These are phyloP conservation scores for Parmelia sp. DNA, from an alignment of 495 filamentous ascomycete species.

Conservation along the genomic window DNA sequence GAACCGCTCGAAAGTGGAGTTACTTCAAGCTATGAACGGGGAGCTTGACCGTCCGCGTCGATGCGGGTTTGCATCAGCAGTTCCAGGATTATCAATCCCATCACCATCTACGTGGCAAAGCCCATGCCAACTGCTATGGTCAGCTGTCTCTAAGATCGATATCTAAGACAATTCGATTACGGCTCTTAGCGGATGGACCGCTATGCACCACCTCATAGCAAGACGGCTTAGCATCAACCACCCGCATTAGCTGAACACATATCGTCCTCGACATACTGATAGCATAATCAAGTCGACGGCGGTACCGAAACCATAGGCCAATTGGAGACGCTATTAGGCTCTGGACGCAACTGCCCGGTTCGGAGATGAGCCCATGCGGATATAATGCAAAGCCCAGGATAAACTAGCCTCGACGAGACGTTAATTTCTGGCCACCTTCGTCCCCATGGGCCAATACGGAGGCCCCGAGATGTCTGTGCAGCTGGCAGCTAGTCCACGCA, in stretches of 20 bases:
- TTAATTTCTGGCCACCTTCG: not conserved
- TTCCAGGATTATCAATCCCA: not conserved
- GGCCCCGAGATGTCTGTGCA: not conserved
- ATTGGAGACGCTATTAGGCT: not conserved
- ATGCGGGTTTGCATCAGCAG: not conserved
- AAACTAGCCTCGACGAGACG: not conserved
- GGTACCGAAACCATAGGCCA: not conserved
- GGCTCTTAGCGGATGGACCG: not conserved
- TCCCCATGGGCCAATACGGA: not conserved
- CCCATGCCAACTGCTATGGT: not conserved
- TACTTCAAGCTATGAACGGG: not conserved
- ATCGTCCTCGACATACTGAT: not conserved
- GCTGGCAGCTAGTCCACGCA: not conserved
- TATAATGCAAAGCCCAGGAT: not conserved
- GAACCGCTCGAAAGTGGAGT: conserved; percentile 1
- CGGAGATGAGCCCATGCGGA: conserved; percentile 5
- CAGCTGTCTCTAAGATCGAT: not conserved
- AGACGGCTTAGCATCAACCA: not conserved
- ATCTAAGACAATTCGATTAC: not conserved
- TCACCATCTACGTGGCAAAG: not conserved
- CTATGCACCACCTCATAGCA: not conserved
- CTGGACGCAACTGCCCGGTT: not conserved
- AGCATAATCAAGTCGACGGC: not conserved
- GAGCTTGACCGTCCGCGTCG: not conserved
- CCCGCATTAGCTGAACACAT: not conserved